Conservation (phyloP, 2,329 filamentous ascomycete genomes). For the Hortaea werneckii region DNA sequence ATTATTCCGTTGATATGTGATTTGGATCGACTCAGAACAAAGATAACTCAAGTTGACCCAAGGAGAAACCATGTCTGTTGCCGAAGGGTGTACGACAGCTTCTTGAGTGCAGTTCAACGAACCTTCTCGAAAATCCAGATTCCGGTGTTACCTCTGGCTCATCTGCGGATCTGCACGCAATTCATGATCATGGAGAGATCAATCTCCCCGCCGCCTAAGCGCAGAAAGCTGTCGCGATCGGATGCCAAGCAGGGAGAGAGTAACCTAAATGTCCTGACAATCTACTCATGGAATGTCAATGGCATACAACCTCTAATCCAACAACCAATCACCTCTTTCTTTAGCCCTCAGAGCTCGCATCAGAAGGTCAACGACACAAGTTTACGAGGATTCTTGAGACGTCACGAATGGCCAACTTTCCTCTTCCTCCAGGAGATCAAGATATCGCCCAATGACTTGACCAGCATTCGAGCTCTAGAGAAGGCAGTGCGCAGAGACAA, state of each 20-base stretch:
- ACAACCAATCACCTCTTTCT: conserved; percentile 31
- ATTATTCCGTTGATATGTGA: no score
- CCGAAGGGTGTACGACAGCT: no score
- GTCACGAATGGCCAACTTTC: conserved; percentile 35
- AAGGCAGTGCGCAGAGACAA: conserved; percentile 23
- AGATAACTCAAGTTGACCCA: no score
- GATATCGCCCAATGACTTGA: conserved; percentile 30
- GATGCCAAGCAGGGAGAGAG: background rate
- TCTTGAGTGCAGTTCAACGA: no score
- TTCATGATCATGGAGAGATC: conserved; percentile 1
- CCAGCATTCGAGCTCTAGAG: conserved; percentile 31
- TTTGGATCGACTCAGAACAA: no score
- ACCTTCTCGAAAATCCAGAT: no score
- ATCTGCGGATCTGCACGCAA: no score
- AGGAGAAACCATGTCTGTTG: no score
- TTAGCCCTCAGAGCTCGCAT: conserved; percentile 11
- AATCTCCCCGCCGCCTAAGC: conserved; percentile 26
- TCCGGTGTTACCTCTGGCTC: no score
- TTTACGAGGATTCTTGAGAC: conserved; percentile 34
- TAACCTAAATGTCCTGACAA: conserved; percentile 14
- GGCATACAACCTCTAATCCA: conserved; percentile 36
- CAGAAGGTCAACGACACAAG: conserved; percentile 8
- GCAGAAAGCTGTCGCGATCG: conserved; percentile 8
- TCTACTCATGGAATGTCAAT: conserved; percentile 42
- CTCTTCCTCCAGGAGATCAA: conserved; percentile 43